A percentile compares a stretch with the other conserved stretches of the same genome.
Conservation (phyloP, 2,329 filamentous ascomycete species). For the Xylaria polymorpha region DNA sequence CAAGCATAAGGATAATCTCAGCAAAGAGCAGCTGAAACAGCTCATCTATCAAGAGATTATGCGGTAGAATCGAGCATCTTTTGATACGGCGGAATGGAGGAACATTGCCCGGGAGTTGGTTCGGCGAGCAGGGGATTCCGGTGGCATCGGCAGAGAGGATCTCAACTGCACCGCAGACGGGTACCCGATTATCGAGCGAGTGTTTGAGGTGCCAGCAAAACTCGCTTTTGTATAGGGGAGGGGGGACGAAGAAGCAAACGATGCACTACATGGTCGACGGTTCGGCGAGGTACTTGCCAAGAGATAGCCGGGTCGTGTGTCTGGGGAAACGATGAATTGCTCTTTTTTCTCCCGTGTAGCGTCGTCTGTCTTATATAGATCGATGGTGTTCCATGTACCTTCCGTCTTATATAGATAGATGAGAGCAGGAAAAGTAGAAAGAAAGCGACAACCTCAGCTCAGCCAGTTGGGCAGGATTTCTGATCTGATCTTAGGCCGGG, state of each 20-base stretch:
- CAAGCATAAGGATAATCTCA: conserved; percentile 98
- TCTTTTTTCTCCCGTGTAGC: conserved; percentile 12
- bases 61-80: conserved; percentile 56
- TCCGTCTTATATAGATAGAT: conserved; percentile 23
- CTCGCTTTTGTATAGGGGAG: conserved; percentile 29
- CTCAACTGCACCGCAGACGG: conserved; percentile 15
- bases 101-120: background rate
- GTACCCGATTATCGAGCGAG: conserved; percentile 23
- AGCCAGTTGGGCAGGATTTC: background rate
- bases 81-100: conserved; percentile 19
- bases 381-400: conserved; percentile 10
- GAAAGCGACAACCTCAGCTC: conserved; percentile 10
- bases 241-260: conserved; percentile 20
- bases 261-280: conserved; percentile 18
- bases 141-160: conserved; percentile 1
- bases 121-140: conserved; percentile 7
- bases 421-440: conserved; percentile 15
- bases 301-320: conserved; percentile 8
- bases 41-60: conserved; percentile 98
- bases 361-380: conserved; percentile 24
- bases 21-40: conserved; percentile 97
- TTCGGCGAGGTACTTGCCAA: conserved; percentile 16
- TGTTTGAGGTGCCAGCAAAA: conserved; percentile 27
- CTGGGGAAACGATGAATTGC: conserved; percentile 1
- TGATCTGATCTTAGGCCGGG: conserved; percentile 1